A percentile compares a stretch with the other conserved stretches of the same genome.
Evolutionary conservation across 2,329 filamentous ascomycete species (phyloP).

Genomic region (Aspergillus bombycis): DNA sequence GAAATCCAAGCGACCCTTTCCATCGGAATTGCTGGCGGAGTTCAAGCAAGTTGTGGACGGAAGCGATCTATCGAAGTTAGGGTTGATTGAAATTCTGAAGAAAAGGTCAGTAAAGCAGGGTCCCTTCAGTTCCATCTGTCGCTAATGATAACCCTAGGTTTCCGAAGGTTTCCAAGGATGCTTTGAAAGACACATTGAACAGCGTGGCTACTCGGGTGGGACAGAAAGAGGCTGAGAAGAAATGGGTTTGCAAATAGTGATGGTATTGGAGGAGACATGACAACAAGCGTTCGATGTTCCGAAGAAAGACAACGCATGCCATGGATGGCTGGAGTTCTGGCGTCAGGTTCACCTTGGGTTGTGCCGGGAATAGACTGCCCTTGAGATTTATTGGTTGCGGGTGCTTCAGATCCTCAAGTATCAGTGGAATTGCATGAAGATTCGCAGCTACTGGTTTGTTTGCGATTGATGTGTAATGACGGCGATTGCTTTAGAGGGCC

Average conservation of each 20-base stretch:
- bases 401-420: neutral
- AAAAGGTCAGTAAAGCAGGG: slow-evolving; percentile 54
- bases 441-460: slow-evolving; percentile 1
- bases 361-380: neutral
- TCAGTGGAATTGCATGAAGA: neutral
- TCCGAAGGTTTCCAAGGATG: slow-evolving; percentile 68
- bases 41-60: slow-evolving; percentile 74
- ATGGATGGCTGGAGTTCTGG: slow-evolving; percentile 3
- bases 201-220: slow-evolving; percentile 66
- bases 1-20: slow-evolving; percentile 52
- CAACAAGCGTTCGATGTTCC: slow-evolving; percentile 1
- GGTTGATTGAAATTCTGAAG: slow-evolving; percentile 74
- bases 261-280: neutral
- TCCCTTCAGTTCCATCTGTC: neutral
- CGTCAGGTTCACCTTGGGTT: neutral
- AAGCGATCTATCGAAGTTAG: slow-evolving; percentile 72
- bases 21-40: slow-evolving; percentile 62
- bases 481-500: slow-evolving; percentile 2
- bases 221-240: slow-evolving; percentile 65
- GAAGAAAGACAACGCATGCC: neutral
- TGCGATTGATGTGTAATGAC: slow-evolving; percentile 5
- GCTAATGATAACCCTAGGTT: slow-evolving; percentile 53
- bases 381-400: slow-evolving; percentile 1
- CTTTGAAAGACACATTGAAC: slow-evolving; percentile 72
- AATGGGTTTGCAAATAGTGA: slow-evolving; percentile 58